Conservation (phyloP, 768 basidiomycete genomes). For the Chiua virens region DNA sequence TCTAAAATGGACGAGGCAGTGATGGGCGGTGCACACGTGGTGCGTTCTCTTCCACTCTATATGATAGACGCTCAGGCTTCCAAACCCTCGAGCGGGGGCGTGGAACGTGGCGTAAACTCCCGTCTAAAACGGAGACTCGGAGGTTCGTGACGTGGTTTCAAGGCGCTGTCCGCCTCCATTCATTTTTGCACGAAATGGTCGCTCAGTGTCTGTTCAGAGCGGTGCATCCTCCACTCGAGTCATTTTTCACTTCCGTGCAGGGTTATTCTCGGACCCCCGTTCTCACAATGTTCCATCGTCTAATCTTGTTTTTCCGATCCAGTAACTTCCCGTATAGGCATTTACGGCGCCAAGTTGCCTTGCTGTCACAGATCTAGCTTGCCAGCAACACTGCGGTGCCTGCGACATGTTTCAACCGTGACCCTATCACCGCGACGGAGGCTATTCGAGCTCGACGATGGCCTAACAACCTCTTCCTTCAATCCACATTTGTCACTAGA, state of each 20-base stretch:
- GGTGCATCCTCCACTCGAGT: conserved; percentile 11
- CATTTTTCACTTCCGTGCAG: conserved; percentile 23
- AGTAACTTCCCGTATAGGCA: conserved; percentile 11
- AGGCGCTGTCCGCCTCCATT: conserved; percentile 21
- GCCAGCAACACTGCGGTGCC: conserved; percentile 31
- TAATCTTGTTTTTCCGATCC: conserved; percentile 24
- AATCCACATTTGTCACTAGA: conserved; percentile 26
- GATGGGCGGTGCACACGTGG: conserved; percentile 12
- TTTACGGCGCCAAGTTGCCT: conserved; percentile 24
- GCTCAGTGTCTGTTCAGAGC: conserved; percentile 21
- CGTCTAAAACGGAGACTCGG: conserved; percentile 21
- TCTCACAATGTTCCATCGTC: conserved; percentile 18
- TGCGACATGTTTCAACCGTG: conserved; percentile 36
- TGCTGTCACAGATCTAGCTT: conserved; percentile 31
- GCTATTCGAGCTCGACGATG: conserved; percentile 30
- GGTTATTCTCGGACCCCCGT: conserved; percentile 16
- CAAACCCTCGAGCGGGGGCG: too few species aligned
- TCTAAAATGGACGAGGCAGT: conserved; percentile 16
- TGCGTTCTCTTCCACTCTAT: conserved; percentile 1
- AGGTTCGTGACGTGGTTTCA: conserved; percentile 8
- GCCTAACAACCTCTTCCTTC: conserved; percentile 29
- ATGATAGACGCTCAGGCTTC: conserved; percentile 13
- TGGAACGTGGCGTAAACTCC: conserved; percentile 11
- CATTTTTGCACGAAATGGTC: conserved; percentile 25
- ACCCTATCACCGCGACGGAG: conserved; percentile 33